Conservation (phyloP, 345 rosid genomes). For the Eucalyptus dawsonii region DNA sequence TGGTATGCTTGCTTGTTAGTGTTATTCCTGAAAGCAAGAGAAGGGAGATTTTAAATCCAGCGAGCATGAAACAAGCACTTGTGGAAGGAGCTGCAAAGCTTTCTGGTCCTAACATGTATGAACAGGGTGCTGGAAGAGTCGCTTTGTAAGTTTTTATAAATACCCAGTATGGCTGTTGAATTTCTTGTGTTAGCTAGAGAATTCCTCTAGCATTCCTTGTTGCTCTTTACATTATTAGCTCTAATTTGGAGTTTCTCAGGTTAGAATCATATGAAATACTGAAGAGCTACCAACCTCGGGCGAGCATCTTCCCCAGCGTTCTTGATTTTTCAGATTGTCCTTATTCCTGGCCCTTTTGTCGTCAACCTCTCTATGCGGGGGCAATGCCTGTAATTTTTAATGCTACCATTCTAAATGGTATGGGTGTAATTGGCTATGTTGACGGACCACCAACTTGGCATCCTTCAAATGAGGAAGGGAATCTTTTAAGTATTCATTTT, state of each 20-base stretch:
- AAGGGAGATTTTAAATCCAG: conserved; percentile 74
- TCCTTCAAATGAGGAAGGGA: conserved; percentile 79
- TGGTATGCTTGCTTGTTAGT: conserved; percentile 91
- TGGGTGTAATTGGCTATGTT: conserved; percentile 88
- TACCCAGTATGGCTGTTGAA: background rate
- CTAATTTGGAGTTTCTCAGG: conserved; percentile 50
- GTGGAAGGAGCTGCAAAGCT: conserved; percentile 99
- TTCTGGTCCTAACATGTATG: conserved; percentile 89
- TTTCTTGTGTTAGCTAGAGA: background rate
- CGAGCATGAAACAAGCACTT: conserved; percentile 98
- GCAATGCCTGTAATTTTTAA: conserved; percentile 95
- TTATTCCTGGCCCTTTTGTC: conserved; percentile 97
- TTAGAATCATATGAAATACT: conserved; percentile 93
- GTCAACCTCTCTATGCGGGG: conserved; percentile 91
- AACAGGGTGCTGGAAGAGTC: conserved; percentile 98
- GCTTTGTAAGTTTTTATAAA: conserved; percentile 53
- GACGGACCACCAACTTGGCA: conserved; percentile 88
- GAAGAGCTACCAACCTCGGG: conserved; percentile 82
- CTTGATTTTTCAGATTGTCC: conserved; percentile 91
- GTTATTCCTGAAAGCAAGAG: conserved; percentile 61
- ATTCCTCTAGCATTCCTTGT: background rate
- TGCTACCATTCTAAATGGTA: conserved; percentile 86
- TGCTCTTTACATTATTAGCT: background rate
- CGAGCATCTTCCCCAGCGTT: conserved; percentile 84
- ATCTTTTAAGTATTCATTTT: conserved; percentile 72